Conservation (phyloP, 148 eudicot genomes). For the Limonium bicolor region DNA sequence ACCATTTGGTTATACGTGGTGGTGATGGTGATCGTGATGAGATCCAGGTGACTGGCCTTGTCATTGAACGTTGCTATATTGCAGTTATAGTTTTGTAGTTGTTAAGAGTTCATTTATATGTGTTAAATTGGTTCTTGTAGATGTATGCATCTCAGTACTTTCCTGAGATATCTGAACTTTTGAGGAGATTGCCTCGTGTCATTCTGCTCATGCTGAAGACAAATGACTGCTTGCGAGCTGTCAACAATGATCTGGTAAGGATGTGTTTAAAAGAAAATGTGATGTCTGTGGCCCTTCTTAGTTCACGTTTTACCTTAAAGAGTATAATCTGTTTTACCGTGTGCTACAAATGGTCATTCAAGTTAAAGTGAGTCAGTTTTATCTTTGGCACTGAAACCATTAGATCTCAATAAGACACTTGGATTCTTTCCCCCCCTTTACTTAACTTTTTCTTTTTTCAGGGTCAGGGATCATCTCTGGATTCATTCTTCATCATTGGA, state of each 20-base stretch:
- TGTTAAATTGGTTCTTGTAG: conserved; percentile 33
- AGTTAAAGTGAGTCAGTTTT: too few relatives aligned
- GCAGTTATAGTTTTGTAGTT: too few relatives aligned
- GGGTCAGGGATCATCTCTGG: conserved; percentile 72
- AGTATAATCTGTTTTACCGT: too few relatives aligned
- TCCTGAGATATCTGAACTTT: conserved; percentile 81
- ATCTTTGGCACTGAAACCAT: too few relatives aligned
- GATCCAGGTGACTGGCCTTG: conserved; percentile 45
- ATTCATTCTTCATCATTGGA: conserved; percentile 77
- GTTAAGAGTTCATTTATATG: too few relatives aligned
- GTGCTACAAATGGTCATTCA: too few relatives aligned
- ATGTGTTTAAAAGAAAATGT: too few relatives aligned
- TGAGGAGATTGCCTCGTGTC: conserved; percentile 85
- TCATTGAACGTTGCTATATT: background rate
- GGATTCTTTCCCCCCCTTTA: too few relatives aligned
- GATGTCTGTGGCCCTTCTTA: too few relatives aligned
- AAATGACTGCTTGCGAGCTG: conserved; percentile 85
- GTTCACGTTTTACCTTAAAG: too few relatives aligned
- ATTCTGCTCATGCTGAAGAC: conserved; percentile 91
- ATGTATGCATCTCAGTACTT: conserved; percentile 94
- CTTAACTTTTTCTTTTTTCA: conserved; percentile 12
- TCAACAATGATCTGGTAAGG: conserved; percentile 74
- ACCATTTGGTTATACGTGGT: conserved; percentile 82
- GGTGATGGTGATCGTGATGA: conserved; percentile 59
- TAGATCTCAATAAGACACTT: too few relatives aligned